Conservation (phyloP, 805 yeast genomes). For the Wickerhamomyces subpelliculosus region DNA sequence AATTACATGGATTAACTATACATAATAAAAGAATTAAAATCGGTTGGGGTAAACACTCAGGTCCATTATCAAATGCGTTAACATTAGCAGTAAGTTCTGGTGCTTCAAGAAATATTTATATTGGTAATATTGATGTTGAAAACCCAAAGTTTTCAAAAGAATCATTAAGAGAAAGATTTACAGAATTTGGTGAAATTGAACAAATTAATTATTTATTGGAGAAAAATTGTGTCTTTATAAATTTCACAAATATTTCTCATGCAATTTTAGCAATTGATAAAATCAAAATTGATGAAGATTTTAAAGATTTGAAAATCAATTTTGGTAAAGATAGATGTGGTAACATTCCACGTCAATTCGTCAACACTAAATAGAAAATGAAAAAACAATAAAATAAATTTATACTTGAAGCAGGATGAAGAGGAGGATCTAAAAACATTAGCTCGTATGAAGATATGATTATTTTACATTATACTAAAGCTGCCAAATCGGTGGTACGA, state of each 20-base stretch:
- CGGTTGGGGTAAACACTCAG: slow-evolving; percentile 98
- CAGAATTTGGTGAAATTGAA: slow-evolving; percentile 88
- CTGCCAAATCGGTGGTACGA: too few species aligned
- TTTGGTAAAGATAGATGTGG: slow-evolving; percentile 96
- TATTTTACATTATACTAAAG: too few species aligned
- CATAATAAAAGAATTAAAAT: slow-evolving; percentile 83
- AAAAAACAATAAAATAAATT: too few species aligned
- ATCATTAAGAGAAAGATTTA: slow-evolving; percentile 65
- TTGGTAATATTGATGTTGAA: slow-evolving; percentile 57
- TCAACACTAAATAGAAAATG: slow-evolving; percentile 5
- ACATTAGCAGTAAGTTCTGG: slow-evolving; percentile 89
- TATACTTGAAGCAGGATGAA: too few species aligned
- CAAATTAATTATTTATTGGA: slow-evolving; percentile 84
- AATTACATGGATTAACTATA: slow-evolving; percentile 79
- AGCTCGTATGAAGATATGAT: too few species aligned
- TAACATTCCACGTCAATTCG: slow-evolving; percentile 76
- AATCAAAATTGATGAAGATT: slow-evolving; percentile 66
- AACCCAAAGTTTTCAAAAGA: slow-evolving; percentile 38
- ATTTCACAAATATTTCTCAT: slow-evolving; percentile 83
- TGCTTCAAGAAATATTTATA: slow-evolving; percentile 87
- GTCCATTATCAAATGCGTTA: slow-evolving; percentile 81
- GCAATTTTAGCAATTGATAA: slow-evolving; percentile 93
- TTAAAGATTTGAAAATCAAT: slow-evolving; percentile 69
- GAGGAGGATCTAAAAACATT: too few species aligned
- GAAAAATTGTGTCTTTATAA: slow-evolving; percentile 84